Conservation (phyloP, 352 stramenopile species). For the Pythium coloratum region DNA sequence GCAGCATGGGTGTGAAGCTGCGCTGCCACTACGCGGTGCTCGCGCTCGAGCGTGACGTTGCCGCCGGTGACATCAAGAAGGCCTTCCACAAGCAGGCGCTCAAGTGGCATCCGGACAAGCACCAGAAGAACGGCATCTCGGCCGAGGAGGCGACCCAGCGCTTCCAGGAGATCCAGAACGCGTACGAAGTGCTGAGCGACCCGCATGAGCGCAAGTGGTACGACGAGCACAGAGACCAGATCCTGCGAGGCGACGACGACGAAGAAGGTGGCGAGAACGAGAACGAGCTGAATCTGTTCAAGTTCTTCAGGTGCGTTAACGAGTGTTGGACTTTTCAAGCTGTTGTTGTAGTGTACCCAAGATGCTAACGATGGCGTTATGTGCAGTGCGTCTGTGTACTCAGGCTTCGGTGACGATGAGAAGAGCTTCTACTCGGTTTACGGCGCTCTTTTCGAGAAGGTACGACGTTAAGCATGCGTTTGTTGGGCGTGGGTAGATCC, state of each 20-base stretch:
- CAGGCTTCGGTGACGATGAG: constrained; percentile 70
- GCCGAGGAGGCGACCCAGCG: constrained; percentile 71
- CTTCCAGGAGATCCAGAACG: constrained; percentile 87
- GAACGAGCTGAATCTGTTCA: constrained; percentile 72
- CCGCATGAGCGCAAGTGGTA: constrained; percentile 88
- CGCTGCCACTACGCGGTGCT: constrained; percentile 87
- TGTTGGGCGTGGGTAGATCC: no score
- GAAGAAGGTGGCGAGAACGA: constrained; percentile 30
- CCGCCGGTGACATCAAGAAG: constrained; percentile 66
- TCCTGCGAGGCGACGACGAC: constrained; percentile 68
- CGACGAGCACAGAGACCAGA: constrained; percentile 86
- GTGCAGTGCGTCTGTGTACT: constrained; percentile 59
- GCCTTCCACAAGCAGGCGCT: constrained; percentile 75
- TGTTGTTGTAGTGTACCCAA: constrained; percentile 12
- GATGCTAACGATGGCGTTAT: constrained; percentile 3
- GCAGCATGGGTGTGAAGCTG: constrained; percentile 27
- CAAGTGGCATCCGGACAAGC: constrained; percentile 87
- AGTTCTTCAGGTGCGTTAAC: constrained; percentile 65
- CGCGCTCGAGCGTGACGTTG: constrained; percentile 53
- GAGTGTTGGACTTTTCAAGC: no score
- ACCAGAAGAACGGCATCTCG: constrained; percentile 70
- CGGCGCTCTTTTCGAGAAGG: constrained; percentile 67
- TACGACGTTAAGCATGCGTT: constrained; percentile 5
- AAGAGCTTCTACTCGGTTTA: constrained; percentile 84
- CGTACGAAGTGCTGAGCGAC: constrained; percentile 87